These are phyloP conservation scores for Collybia sordida DNA, from an alignment of 768 basidiomycete genomes.

Conservation along the genomic window DNA sequence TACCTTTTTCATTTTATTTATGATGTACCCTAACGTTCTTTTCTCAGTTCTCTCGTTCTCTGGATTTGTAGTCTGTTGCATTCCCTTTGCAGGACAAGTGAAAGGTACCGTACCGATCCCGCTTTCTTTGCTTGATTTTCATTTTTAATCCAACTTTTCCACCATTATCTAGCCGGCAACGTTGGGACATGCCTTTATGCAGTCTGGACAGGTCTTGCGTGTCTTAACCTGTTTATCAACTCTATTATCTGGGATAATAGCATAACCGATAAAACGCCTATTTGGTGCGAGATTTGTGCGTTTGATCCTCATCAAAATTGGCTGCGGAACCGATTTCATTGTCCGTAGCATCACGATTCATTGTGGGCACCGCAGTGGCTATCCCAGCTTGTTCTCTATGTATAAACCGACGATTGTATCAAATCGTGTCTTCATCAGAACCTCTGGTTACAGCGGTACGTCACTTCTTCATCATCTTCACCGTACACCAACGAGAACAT, in stretches of 20 bases:
- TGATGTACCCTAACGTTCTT: background rate
- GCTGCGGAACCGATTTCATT: background rate
- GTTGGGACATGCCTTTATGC: constrained; percentile 73
- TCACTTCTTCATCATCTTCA: no score
- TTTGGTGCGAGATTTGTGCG: constrained; percentile 65
- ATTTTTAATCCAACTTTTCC: background rate
- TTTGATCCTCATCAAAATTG: background rate
- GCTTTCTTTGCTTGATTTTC: background rate
- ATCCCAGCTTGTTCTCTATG: background rate
- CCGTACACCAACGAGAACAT: no score
- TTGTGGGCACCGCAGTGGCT: background rate
- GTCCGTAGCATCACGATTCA: background rate
- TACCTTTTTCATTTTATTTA: background rate
- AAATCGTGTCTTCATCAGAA: background rate
- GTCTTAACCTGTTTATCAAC: constrained; percentile 62
- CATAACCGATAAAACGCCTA: constrained; percentile 47
- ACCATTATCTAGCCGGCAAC: constrained; percentile 34
- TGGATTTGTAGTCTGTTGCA: background rate
- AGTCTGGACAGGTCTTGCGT: constrained; percentile 57
- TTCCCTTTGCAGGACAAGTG: background rate
- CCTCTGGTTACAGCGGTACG: no score
- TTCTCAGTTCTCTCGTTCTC: background rate
- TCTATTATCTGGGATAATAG: constrained; percentile 68
- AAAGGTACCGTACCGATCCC: background rate
- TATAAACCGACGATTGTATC: background rate